Percentiles rank a stretch among this genome's conserved stretches.
Conservation (phyloP, 768 basidiomycete species). For the Psilocybe subaeruginosa region DNA sequence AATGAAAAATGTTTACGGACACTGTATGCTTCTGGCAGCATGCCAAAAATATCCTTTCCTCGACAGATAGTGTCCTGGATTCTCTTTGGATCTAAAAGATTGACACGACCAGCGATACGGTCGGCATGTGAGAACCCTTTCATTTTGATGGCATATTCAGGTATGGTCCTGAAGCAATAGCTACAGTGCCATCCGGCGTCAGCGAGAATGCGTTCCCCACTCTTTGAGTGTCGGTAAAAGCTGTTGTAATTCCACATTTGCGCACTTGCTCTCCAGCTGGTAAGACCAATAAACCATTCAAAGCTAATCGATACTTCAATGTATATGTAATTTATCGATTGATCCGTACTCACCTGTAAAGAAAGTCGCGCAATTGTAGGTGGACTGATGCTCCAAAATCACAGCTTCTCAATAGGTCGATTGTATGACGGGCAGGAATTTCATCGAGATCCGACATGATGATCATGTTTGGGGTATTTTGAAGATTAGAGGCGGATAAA, state of each 20-base stretch:
- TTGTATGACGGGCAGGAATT: conserved; percentile 55
- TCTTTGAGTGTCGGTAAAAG: conserved; percentile 54
- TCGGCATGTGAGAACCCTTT: conserved; percentile 64
- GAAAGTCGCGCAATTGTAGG: conserved; percentile 60
- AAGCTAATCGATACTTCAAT: conserved; percentile 34
- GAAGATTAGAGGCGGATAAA: conserved; percentile 30
- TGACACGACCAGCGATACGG: conserved; percentile 51
- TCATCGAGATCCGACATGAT: conserved; percentile 70
- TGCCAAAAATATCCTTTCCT: conserved; percentile 65
- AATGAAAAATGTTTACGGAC: conserved; percentile 33
- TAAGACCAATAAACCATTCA: conserved; percentile 58
- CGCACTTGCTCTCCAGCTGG: conserved; percentile 60
- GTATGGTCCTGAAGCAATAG: conserved; percentile 63
- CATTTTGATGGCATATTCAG: conserved; percentile 65
- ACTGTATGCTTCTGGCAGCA: conserved; percentile 65
- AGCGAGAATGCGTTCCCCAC: conserved; percentile 49
- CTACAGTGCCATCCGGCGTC: conserved; percentile 75
- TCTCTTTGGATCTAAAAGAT: conserved; percentile 48
- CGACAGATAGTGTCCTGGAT: conserved; percentile 63
- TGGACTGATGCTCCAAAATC: conserved; percentile 57
- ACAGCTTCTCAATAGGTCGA: conserved; percentile 54
- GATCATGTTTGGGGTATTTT: conserved; percentile 43
- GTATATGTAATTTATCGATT: not conserved
- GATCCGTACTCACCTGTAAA: conserved; percentile 52
- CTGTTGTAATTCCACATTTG: conserved; percentile 46